Conservation (phyloP, 441 rosid species). For the Biscutella laevigata region DNA sequence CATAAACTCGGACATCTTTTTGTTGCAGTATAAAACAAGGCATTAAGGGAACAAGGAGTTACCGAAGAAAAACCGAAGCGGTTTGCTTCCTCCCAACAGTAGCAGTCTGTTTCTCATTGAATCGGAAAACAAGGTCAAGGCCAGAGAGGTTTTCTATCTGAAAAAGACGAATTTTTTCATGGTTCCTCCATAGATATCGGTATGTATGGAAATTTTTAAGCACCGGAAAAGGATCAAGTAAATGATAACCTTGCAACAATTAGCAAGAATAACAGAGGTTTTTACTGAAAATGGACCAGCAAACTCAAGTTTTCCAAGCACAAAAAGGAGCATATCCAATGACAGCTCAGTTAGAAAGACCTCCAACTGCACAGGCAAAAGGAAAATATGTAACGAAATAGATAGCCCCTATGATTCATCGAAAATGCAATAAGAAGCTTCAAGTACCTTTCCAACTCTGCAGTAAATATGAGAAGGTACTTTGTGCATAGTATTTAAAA, state of each 20-base stretch:
- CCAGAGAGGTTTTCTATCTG: conserved; percentile 88
- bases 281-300: conserved; percentile 87
- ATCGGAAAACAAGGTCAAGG: conserved; percentile 56
- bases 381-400: conserved; percentile 17
- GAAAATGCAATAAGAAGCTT: conserved; percentile 1
- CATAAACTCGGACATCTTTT: conserved; percentile 15
- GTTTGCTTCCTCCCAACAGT: conserved; percentile 54
- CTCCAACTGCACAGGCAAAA: conserved; percentile 51
- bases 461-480: conserved; percentile 72
- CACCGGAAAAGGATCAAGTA: conserved; percentile 14
- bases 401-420: conserved; percentile 15
- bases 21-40: neutral
- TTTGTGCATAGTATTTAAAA: conserved; percentile 27
- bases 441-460: conserved; percentile 60
- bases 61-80: conserved; percentile 70
- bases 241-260: conserved; percentile 63
- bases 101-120: conserved; percentile 50
- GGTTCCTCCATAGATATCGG: neutral
- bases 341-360: conserved; percentile 71
- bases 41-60: conserved; percentile 20
- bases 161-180: conserved; percentile 14
- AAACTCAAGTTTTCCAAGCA: conserved; percentile 62
- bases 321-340: conserved; percentile 74
- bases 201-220: conserved; percentile 2
- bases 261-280: conserved; percentile 57